These are phyloP conservation scores for Neurospora sp. DNA, from an alignment of 495 filamentous ascomycete species.

Conservation along the genomic window DNA sequence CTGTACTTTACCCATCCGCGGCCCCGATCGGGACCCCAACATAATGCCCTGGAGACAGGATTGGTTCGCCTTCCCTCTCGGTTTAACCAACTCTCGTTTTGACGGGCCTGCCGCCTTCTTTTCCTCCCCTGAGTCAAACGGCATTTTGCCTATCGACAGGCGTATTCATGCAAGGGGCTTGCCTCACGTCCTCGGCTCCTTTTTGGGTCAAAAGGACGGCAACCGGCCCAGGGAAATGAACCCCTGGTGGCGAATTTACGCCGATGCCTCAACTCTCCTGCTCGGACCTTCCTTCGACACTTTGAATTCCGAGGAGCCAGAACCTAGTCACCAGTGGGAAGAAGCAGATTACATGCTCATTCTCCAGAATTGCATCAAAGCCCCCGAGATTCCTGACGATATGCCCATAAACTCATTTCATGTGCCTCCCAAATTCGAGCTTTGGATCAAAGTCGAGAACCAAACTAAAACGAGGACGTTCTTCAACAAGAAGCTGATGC, in stretches of 20 bases:
- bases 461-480: not conserved
- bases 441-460: not conserved
- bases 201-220: too few relatives aligned
- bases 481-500: not conserved
- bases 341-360: not conserved
- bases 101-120: not conserved
- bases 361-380: not conserved
- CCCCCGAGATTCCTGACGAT: not conserved
- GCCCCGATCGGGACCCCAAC: not conserved
- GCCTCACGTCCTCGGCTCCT: too few relatives aligned
- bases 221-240: too few relatives aligned
- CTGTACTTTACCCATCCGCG: not conserved
- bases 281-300: too few relatives aligned
- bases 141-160: too few relatives aligned
- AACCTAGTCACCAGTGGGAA: not conserved
- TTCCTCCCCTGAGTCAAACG: too few relatives aligned
- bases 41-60: not conserved
- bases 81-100: not conserved
- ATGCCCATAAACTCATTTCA: too few relatives aligned
- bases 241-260: too few relatives aligned
- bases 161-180: too few relatives aligned
- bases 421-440: not conserved
- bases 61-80: not conserved
- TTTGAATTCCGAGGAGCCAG: too few relatives aligned
- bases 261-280: too few relatives aligned